Evolutionary conservation across 2,329 filamentous ascomycete species (phyloP), one percentile per base, ranked within the genome.

Genomic region (Epichloe elymi): DNA sequence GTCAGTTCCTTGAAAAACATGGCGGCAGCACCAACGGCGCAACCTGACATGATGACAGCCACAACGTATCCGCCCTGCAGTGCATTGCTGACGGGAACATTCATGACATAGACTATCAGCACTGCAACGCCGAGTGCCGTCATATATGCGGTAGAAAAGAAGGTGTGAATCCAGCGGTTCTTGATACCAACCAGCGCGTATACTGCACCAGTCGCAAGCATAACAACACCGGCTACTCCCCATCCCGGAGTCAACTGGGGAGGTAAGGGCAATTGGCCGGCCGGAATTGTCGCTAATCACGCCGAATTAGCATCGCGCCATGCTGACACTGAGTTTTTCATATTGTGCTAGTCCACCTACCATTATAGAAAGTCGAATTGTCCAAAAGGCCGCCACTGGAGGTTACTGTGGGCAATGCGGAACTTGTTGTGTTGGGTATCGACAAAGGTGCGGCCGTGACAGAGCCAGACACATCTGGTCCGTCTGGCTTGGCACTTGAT

Each of bases 21-120:
- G 0, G 88, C 80, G 3, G 83, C 70, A 12, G 74, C 85, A 15
- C 90, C 91, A 19, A 95, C 76, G 20, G 88, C 73, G 5, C 82
- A 63, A 1, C 89, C 88, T 0, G 88, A 83, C 55, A 88, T 67
- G 37, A 87, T 75, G 3, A 78, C 79, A 2, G 88, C 90, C 6
- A 89, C 86, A 37, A 97, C 78, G 64, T 93, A 96, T 33, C 82
- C 91, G 26, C 88, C 91, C 67, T 96, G 88, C 2, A 93, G 71
- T 0, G 80, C 86, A 63, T 86, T 71, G 53, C 75, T 80, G 39
- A 95, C 78, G 0, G 89, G 88, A 0, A 83, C 78, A 50, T 76
- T 83, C 85, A 94, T 93, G 39, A 96, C 83, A 63, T 96, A 96
- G 43, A 95, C 67, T 50, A 96, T 88, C 20, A 97, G 72, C 2